Percentiles rank a stretch among this genome's conserved stretches.
Conservation (phyloP, 192 early-diverging fungal species). For the Coemansia sp. region DNA sequence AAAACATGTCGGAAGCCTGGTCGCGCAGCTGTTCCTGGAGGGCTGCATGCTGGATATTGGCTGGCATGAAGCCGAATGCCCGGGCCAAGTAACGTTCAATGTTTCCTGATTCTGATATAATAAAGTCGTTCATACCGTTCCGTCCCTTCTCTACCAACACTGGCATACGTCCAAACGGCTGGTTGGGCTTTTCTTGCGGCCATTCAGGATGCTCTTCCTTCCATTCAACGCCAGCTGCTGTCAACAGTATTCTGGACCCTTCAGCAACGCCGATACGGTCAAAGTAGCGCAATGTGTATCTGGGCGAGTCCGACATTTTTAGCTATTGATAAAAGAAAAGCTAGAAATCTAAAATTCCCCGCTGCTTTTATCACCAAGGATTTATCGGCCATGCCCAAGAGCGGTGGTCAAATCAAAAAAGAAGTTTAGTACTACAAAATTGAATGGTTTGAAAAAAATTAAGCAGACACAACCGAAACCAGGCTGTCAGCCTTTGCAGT, state of each 20-base stretch:
- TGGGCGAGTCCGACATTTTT: background rate
- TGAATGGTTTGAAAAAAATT: background rate
- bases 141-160: conserved; percentile 27
- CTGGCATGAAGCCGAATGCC: conserved; percentile 52
- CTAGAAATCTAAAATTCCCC: too few species aligned
- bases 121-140: conserved; percentile 22
- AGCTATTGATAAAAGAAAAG: background rate
- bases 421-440: too few species aligned
- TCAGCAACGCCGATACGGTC: conserved; percentile 21
- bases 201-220: conserved; percentile 25
- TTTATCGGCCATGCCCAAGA: too few species aligned
- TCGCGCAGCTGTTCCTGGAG: conserved; percentile 23
- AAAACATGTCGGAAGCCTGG: conserved; percentile 12
- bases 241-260: conserved; percentile 33
- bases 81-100: conserved; percentile 57
- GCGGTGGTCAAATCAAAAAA: too few species aligned
- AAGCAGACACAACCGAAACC: conserved; percentile 1
- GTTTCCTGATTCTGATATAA: conserved; percentile 43
- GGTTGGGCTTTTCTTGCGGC: conserved; percentile 28
- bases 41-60: conserved; percentile 30
- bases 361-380: too few species aligned
- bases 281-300: conserved; percentile 41
- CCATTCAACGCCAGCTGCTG: conserved; percentile 44
- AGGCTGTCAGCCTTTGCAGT: conserved; percentile 18
- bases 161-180: conserved; percentile 41